phyloP scores from a whole-genome alignment of 805 yeast genomes.

The Kazachstania taianensis region DNA sequence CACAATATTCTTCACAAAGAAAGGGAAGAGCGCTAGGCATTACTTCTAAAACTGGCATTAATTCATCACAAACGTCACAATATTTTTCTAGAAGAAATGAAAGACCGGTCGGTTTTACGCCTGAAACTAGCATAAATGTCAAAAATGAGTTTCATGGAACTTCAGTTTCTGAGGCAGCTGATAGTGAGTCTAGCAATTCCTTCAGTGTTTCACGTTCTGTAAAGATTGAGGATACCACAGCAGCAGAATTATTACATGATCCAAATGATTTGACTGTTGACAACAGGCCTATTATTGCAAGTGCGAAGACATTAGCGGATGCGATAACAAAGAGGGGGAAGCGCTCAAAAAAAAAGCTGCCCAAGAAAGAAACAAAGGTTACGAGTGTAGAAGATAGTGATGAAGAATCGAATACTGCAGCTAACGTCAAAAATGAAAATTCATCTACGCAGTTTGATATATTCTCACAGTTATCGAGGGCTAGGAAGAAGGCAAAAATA shows the following conservation, averaged over 20 bases:
- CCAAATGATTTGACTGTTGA: slow-evolving; percentile 22
- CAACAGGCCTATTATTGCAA: slow-evolving; percentile 25
- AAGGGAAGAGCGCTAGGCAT: too few relatives aligned
- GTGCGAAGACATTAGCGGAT: slow-evolving; percentile 23
- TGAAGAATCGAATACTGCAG: neutral
- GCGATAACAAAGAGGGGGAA: slow-evolving; percentile 13
- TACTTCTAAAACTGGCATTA: too few relatives aligned
- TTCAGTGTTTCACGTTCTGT: neutral
- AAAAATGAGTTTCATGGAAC: too few relatives aligned
- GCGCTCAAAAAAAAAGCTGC: neutral
- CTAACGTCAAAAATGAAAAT: slow-evolving; percentile 17
- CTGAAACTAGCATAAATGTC: too few relatives aligned
- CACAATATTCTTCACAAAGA: too few relatives aligned
- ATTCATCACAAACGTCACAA: too few relatives aligned
- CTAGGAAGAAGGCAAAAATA: slow-evolving; percentile 22
- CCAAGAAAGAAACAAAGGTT: neutral
- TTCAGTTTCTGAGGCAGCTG: too few relatives aligned
- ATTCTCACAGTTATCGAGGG: slow-evolving; percentile 23
- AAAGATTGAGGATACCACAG: slow-evolving; percentile 19
- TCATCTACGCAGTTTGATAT: slow-evolving; percentile 21
- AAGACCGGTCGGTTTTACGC: too few relatives aligned
- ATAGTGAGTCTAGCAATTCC: too few relatives aligned
- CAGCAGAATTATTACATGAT: slow-evolving; percentile 27
- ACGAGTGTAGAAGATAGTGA: neutral
- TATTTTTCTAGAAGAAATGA: too few relatives aligned